A percentile compares a stretch with the other conserved stretches of the same genome.
Evolutionary conservation across 1,139 yeast genomes (phyloP).

Genomic region (Kurtzmaniella quercitrusa): DNA sequence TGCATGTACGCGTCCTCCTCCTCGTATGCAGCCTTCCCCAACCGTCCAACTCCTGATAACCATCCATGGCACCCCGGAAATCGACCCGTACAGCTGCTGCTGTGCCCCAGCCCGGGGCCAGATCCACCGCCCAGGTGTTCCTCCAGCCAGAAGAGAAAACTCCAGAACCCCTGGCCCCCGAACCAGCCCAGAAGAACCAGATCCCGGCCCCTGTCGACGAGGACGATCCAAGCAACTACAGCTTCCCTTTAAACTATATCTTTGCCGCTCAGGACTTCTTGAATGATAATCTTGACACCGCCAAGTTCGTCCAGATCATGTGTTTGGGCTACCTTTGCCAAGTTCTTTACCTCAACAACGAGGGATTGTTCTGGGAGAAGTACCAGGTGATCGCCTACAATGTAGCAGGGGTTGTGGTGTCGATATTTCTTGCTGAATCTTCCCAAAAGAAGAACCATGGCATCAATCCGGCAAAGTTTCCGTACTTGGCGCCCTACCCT

Average conservation of each 20-base stretch:
- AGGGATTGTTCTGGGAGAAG: slow-evolving; percentile 15
- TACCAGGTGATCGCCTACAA: slow-evolving; percentile 31
- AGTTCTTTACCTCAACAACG: slow-evolving; percentile 23
- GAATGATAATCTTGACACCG: slow-evolving; percentile 28
- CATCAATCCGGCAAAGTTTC: slow-evolving; percentile 10
- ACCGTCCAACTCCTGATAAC: neutral
- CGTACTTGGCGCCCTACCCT: slow-evolving; percentile 23
- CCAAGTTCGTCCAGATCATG: slow-evolving; percentile 32
- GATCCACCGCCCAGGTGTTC: slow-evolving; percentile 1
- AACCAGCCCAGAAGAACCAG: neutral
- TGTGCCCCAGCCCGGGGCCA: neutral
- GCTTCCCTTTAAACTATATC: slow-evolving; percentile 26
- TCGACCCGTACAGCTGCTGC: neutral
- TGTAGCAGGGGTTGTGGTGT: slow-evolving; percentile 28
- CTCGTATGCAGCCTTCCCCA: too few relatives aligned
- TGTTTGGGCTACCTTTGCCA: slow-evolving; percentile 27
- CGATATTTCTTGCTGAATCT: slow-evolving; percentile 25
- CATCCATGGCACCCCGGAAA: neutral
- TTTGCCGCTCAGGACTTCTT: slow-evolving; percentile 37
- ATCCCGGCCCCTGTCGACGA: slow-evolving; percentile 8
- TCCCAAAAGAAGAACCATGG: slow-evolving; percentile 16
- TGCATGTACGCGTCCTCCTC: too few relatives aligned
- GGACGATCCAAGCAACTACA: slow-evolving; percentile 15
- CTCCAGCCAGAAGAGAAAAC: neutral
- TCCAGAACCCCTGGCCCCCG: neutral